Base-by-base conservation (phyloP, 2,329 filamentous ascomycete genomes). In the Alternaria rosae region DNA sequence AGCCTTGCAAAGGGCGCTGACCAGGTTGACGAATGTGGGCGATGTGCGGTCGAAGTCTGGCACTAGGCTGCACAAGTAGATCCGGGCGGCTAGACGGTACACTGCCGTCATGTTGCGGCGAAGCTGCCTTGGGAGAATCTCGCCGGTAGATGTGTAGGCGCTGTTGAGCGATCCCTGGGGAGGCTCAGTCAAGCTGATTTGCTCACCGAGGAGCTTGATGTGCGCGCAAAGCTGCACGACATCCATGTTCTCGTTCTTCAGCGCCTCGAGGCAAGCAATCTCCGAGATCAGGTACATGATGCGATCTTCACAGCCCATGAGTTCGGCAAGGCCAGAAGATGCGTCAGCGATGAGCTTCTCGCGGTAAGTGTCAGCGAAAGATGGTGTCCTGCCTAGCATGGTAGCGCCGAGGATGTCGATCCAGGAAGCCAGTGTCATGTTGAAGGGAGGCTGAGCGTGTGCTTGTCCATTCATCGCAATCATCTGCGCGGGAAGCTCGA, bases 231-330 rank as follows among this genome's bases (percentile, higher is more conserved):
- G 88, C 53, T 89, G 88, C 67, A 95, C 89, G 74, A 95, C 90
- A 70, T 97, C 92, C 71, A 95, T 93, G 70, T 91, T 76, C 65
- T 80, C 92, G 41, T 85, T 83, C 84, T 95, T 96, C 67, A 97
- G 87, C 4, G 92, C 91, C 79, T 98, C 95, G 55, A 99, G 88
- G 80, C 95, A 98, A 57, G 94, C 92, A 72, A 98, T 97, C 82
- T 99, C 95, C 2, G 93, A 97, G 78, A 99, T 97, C 72, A 98
- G 85, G 80, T 97, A 98, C 93, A 99, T 97, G 81, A 98, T 91
- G 21, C 90, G 89, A 81, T 99, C 95, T 67, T 98, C 94, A 79
- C 95, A 98, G 70, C 95, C 95, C 94, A 98, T 98, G 54, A 98
- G 87, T 82, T 97, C 93, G 55, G 91, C 89, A 38, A 99, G 86